Evolutionary conservation across 2,329 filamentous ascomycete species (phyloP).

Genomic region (Macrophomina tecta): DNA sequence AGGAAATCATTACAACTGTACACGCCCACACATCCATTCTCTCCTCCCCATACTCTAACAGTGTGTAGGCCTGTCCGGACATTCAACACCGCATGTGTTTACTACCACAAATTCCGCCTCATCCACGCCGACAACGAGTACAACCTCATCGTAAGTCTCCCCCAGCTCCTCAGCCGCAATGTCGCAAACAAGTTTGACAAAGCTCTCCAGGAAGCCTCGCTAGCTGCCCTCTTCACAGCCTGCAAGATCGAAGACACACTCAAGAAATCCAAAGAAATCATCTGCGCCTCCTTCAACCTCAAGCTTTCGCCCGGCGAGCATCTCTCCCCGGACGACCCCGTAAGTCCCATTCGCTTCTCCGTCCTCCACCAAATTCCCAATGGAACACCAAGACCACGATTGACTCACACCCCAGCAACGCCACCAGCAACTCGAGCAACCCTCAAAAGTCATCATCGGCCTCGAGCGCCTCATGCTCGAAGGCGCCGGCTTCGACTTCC

Average conservation of each 20-base stretch:
- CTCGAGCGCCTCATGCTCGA: slow-evolving; percentile 93
- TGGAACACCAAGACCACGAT: not conserved
- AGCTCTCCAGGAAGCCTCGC: slow-evolving; percentile 72
- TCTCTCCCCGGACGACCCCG: slow-evolving; percentile 80
- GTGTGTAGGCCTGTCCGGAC: slow-evolving; percentile 79
- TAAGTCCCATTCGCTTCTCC: slow-evolving; percentile 47
- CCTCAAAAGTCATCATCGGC: slow-evolving; percentile 81
- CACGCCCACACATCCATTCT: slow-evolving; percentile 40
- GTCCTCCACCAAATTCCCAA: not conserved
- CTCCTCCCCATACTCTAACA: not conserved
- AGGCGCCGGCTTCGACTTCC: slow-evolving; percentile 91
- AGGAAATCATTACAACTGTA: slow-evolving; percentile 80
- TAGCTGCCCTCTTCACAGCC: slow-evolving; percentile 86
- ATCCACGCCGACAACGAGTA: slow-evolving; percentile 86
- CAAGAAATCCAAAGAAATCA: slow-evolving; percentile 93
- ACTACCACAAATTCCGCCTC: slow-evolving; percentile 93
- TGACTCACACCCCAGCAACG: not conserved
- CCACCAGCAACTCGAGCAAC: slow-evolving; percentile 75
- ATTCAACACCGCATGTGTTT: slow-evolving; percentile 87
- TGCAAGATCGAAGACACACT: slow-evolving; percentile 98
- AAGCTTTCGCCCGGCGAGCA: slow-evolving; percentile 72
- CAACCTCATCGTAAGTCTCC: slow-evolving; percentile 63
- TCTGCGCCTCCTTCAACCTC: slow-evolving; percentile 88
- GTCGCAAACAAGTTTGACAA: not conserved
- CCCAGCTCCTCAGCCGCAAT: not conserved